phyloP scores from a whole-genome alignment of 805 yeast species.

The Metschnikowia arizonensis region DNA sequence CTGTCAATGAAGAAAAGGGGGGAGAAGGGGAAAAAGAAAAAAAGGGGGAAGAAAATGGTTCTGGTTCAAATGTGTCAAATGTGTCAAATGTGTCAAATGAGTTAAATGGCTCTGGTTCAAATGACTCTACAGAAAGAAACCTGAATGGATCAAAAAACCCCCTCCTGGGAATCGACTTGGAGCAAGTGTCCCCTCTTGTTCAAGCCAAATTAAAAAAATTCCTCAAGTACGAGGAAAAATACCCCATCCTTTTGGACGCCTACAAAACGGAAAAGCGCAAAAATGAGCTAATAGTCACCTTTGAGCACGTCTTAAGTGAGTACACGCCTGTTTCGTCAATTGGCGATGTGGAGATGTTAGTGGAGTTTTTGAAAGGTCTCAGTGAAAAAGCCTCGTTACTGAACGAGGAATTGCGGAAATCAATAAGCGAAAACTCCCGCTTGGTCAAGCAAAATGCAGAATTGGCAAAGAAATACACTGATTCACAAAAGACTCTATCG shows the following conservation, averaged over 20 bases:
- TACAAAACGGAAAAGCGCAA: conserved; percentile 77
- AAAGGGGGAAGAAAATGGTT: too few relatives aligned
- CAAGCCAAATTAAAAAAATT: conserved; percentile 67
- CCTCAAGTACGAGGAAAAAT: conserved; percentile 83
- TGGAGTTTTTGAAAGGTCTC: conserved; percentile 64
- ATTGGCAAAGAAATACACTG: conserved; percentile 10
- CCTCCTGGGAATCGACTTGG: conserved; percentile 25
- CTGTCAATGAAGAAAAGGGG: conserved; percentile 12
- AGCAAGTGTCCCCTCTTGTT: conserved; percentile 53
- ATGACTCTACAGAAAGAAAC: too few relatives aligned
- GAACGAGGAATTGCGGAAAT: conserved; percentile 58
- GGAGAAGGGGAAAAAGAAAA: background rate
- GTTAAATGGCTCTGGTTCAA: too few relatives aligned
- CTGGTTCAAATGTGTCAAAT: too few relatives aligned
- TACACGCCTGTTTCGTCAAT: conserved; percentile 76
- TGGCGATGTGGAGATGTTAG: conserved; percentile 64
- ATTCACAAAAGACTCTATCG: conserved; percentile 15
- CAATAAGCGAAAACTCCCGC: conserved; percentile 28
- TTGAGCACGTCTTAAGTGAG: conserved; percentile 72
- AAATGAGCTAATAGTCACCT: conserved; percentile 50
- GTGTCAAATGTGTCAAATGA: too few relatives aligned
- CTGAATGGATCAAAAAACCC: conserved; percentile 9
- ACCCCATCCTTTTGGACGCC: conserved; percentile 80
- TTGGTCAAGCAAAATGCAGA: conserved; percentile 12
- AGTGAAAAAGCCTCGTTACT: conserved; percentile 57